Evolutionary conservation across 2,329 filamentous ascomycete species (phyloP).

Genomic region (Macroventuria anomochaeta): DNA sequence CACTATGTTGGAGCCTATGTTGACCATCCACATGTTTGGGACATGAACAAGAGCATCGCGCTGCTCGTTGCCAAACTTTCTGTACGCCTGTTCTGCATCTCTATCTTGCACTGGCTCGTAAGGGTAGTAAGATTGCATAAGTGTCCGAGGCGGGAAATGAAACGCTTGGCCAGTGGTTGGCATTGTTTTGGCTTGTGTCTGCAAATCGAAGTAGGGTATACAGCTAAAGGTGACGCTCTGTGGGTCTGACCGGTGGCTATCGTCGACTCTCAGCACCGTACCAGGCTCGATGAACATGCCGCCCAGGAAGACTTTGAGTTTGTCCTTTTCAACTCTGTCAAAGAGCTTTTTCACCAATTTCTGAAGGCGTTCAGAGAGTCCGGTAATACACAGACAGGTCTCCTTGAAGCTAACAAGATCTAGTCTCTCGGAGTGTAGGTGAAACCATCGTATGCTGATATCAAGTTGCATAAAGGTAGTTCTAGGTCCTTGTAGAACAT

Average conservation of each 20-base stretch:
- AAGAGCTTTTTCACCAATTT: constrained; percentile 27
- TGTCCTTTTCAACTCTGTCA: constrained; percentile 34
- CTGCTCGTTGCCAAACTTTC: constrained; percentile 27
- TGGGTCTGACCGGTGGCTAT: constrained; percentile 24
- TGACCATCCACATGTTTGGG: constrained; percentile 42
- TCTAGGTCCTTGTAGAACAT: constrained; percentile 32
- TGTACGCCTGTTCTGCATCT: constrained; percentile 41
- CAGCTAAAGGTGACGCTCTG: constrained; percentile 41
- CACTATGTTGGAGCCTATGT: constrained; percentile 32
- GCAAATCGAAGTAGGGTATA: constrained; percentile 36
- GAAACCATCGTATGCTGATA: constrained; percentile 35
- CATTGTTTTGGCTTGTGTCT: constrained; percentile 6
- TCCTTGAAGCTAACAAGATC: constrained; percentile 37
- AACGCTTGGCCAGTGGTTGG: constrained; percentile 3
- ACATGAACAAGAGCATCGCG: constrained; percentile 34
- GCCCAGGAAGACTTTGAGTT: constrained; percentile 30
- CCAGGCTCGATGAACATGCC: constrained; percentile 46
- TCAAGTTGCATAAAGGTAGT: constrained; percentile 11
- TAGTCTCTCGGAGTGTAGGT: constrained; percentile 26
- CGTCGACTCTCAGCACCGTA: constrained; percentile 40
- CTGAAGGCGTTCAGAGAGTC: constrained; percentile 24
- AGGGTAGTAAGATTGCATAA: constrained; percentile 44
- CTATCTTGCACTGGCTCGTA: constrained; percentile 40
- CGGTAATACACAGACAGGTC: constrained; percentile 31
- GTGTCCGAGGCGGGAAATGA: constrained; percentile 29